These are phyloP conservation scores for Kazachstania taianensis DNA, from an alignment of 805 yeast genomes.

Conservation along the genomic window DNA sequence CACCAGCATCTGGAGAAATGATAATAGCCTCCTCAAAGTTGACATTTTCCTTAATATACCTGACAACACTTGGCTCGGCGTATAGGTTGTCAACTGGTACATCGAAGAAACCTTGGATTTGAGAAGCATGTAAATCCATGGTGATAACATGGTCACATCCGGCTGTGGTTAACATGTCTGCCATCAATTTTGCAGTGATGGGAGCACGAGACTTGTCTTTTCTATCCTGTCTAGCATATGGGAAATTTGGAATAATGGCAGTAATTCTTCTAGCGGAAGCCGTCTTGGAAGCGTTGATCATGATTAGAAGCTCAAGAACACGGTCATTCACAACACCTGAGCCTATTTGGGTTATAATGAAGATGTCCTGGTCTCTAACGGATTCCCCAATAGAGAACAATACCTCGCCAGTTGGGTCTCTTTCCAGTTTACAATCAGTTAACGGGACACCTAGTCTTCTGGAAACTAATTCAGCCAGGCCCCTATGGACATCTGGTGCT, in stretches of 20 bases:
- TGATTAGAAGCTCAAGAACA: conserved; percentile 61
- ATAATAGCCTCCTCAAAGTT: conserved; percentile 56
- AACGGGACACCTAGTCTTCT: conserved; percentile 48
- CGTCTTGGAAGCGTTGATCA: conserved; percentile 74
- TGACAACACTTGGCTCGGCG: conserved; percentile 73
- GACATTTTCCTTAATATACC: conserved; percentile 57
- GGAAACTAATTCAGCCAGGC: conserved; percentile 60
- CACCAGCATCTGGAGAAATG: conserved; percentile 84
- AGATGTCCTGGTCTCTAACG: conserved; percentile 76
- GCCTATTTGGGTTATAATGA: conserved; percentile 69
- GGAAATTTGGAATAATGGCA: conserved; percentile 74
- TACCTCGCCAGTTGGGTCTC: conserved; percentile 65
- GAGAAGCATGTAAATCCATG: conserved; percentile 84
- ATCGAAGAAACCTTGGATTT: conserved; percentile 76
- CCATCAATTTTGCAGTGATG: conserved; percentile 75
- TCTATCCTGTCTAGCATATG: conserved; percentile 83
- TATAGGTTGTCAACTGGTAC: conserved; percentile 78
- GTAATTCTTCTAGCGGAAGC: conserved; percentile 79
- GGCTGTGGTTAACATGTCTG: conserved; percentile 71
- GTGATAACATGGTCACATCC: conserved; percentile 83
- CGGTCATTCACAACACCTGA: conserved; percentile 70
- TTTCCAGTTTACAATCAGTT: conserved; percentile 52
- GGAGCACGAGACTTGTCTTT: conserved; percentile 82
- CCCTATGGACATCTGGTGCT: conserved; percentile 60
- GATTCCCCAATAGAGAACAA: conserved; percentile 72